Evolutionary conservation across 1,284 basidiomycete genomes (phyloP), one percentile per base, ranked within the genome.

Genomic region (Takashimella tepidaria): DNA sequence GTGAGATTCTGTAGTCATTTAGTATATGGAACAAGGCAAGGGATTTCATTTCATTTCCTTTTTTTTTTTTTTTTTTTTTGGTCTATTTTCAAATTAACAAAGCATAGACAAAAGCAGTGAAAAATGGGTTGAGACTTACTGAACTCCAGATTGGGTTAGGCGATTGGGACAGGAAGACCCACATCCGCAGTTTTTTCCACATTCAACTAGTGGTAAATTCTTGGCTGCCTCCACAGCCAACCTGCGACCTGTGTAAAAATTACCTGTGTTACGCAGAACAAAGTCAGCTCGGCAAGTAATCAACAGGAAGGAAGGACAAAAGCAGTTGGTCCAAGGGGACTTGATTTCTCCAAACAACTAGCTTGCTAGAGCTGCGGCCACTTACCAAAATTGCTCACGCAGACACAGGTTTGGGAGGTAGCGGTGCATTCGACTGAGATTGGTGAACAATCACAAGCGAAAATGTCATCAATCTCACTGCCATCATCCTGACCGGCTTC

Each of bases 141-240:
- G 40, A 2, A 68, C 57, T 11, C 67, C 66, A 11, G 46, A 45
- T 50, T 69, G 67, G 2, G 66, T 63, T 1, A 65, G 24, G 11
- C 59, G 50, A 48, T 68, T 68, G 2, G 49, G 11, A 53, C 67
- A 69, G 31, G 31, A 37, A 8, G 31, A 37, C 16, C 10, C 31
- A 16, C 31, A 37, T 37, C 31, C 31, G 31, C 31, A 37, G 16
- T 8, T 16, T 8, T 8, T 16, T 8, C 31, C 16, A 37, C 31
- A 37, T 16, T 37, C 31, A 16, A 37, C 31, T 37, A 37, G 10
- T 8, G 31, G 31, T 8, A 37, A 16, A 16, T 37, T 8, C 31
- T 16, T 37, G 10, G 31, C 31, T 8, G 31, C 31, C 16, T 37
- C 31, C 31, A 37, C 8, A 16, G 31, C 31, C 16, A 37, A 8